Conservation (phyloP, 345 rosid genomes). For the Eucalyptus shirleyi region DNA sequence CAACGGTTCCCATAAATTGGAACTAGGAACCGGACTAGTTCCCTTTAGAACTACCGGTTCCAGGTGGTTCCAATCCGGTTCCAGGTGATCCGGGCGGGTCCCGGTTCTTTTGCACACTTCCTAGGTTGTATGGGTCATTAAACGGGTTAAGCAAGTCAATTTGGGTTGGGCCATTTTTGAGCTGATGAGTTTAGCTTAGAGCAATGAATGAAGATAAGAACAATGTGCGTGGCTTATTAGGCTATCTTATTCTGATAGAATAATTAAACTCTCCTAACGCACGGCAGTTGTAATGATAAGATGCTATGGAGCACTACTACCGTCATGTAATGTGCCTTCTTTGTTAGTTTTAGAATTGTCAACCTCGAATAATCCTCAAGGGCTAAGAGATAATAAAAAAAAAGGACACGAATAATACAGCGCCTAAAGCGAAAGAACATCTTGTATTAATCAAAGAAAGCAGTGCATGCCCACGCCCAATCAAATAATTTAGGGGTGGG, state of each 20-base stretch:
- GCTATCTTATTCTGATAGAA: background rate
- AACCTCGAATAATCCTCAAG: background rate
- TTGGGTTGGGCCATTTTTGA: background rate
- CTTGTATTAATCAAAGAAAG: background rate
- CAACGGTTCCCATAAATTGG: too few species aligned
- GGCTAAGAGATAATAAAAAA: background rate
- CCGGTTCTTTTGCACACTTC: too few species aligned
- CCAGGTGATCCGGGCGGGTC: rapidly evolving
- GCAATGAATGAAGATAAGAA: background rate
- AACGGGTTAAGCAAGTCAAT: background rate
- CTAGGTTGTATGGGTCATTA: background rate
- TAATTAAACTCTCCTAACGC: background rate
- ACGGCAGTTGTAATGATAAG: background rate
- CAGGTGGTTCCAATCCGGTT: too few species aligned
- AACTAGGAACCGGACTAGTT: rapidly evolving
- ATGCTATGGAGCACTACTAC: background rate
- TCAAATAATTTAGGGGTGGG: background rate
- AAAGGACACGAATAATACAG: background rate
- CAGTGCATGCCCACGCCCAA: background rate
- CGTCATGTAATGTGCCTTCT: background rate
- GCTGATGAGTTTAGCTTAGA: background rate
- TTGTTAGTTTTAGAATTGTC: background rate
- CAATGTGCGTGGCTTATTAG: background rate
- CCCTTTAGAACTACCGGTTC: too few species aligned
- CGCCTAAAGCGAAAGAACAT: background rate